phyloP scores from a whole-genome alignment of 441 rosid species.

The Jatropha podagrica region DNA sequence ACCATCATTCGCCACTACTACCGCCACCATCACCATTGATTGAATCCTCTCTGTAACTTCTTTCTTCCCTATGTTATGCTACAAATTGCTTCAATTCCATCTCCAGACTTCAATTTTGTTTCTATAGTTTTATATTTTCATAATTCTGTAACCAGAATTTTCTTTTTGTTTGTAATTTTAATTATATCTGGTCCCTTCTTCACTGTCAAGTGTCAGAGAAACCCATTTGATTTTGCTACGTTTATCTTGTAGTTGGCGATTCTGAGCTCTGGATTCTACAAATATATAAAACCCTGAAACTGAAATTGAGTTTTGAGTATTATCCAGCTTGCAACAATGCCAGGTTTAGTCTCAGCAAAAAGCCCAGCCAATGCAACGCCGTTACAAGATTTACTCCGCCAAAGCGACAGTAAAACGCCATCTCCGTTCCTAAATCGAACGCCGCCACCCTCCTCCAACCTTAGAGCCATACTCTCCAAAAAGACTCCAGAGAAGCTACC shows the following conservation, averaged over 20 bases:
- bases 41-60: constrained; percentile 2
- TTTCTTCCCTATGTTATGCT: not conserved
- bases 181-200: not conserved
- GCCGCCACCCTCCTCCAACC: constrained; percentile 28
- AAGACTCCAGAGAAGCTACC: constrained; percentile 23
- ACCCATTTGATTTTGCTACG: not conserved
- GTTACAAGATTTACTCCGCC: constrained; percentile 1
- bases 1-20: constrained; percentile 28
- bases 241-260: not conserved
- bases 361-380: constrained; percentile 32
- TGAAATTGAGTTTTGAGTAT: constrained; percentile 1
- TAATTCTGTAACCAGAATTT: not conserved
- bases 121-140: not conserved
- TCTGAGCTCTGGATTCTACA: not conserved
- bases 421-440: constrained; percentile 27
- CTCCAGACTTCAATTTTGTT: not conserved
- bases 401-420: constrained; percentile 24
- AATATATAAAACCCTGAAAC: not conserved
- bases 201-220: not conserved
- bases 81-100: not conserved
- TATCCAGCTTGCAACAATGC: constrained; percentile 29
- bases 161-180: not conserved
- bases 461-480: constrained; percentile 15
- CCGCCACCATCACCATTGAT: constrained; percentile 32
- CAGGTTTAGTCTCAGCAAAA: constrained; percentile 34